These are phyloP conservation scores for Salix exigua DNA, from an alignment of 345 rosid genomes.

Conservation along the genomic window DNA sequence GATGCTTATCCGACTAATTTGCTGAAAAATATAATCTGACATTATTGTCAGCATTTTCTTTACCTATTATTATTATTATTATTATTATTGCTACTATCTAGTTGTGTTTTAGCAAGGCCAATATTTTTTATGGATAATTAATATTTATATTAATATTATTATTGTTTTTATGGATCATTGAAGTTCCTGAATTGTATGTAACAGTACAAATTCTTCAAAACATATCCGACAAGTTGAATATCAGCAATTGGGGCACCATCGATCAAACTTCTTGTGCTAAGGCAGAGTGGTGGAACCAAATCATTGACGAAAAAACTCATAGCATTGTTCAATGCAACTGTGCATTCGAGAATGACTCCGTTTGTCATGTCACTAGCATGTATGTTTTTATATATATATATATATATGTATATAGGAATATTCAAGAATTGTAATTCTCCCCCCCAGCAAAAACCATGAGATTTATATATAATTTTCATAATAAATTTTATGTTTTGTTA, in stretches of 20 bases:
- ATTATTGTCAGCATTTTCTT: too few relatives aligned
- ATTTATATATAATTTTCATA: neutral
- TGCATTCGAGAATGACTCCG: slow-evolving; percentile 17
- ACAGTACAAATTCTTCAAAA: slow-evolving; percentile 50
- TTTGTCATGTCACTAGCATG: slow-evolving; percentile 65
- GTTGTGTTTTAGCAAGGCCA: too few relatives aligned
- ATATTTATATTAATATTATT: too few relatives aligned
- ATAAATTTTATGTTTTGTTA: too few relatives aligned
- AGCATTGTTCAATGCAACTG: slow-evolving; percentile 56
- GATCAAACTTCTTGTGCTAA: slow-evolving; percentile 38
- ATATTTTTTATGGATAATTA: too few relatives aligned
- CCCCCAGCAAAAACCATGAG: neutral
- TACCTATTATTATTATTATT: too few relatives aligned
- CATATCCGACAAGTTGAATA: slow-evolving; percentile 39
- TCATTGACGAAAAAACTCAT: fast-evolving
- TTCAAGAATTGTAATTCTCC: too few relatives aligned
- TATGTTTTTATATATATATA: slow-evolving; percentile 18
- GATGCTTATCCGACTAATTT: too few relatives aligned
- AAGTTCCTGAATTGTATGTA: neutral
- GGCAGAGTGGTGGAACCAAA: slow-evolving; percentile 26
- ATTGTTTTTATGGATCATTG: too few relatives aligned
- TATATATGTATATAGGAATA: too few relatives aligned
- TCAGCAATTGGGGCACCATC: slow-evolving; percentile 24
- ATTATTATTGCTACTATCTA: too few relatives aligned
- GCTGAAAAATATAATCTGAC: too few relatives aligned